phyloP scores from a whole-genome alignment of 768 basidiomycete species.

The Lyophyllum semitale region DNA sequence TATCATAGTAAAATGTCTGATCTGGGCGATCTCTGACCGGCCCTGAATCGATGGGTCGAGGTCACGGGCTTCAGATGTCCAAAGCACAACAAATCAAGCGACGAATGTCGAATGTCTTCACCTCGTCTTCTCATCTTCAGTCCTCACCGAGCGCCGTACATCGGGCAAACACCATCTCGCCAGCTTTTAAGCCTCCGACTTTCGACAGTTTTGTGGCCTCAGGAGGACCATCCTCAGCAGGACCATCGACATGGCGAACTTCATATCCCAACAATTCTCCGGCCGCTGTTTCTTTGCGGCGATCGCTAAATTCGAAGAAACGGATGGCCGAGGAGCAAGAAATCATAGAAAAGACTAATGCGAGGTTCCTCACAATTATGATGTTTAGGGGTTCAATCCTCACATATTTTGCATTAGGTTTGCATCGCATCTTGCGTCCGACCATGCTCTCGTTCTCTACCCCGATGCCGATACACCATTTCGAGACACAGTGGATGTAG shows the following conservation, averaged over 20 bases:
- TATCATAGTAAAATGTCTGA: background rate
- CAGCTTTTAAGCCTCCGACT: conserved; percentile 20
- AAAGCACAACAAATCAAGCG: conserved; percentile 41
- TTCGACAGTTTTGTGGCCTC: conserved; percentile 24
- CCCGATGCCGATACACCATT: conserved; percentile 78
- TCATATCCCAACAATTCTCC: conserved; percentile 14
- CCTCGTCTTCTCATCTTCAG: conserved; percentile 33
- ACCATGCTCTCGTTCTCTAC: conserved; percentile 60
- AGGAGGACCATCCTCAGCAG: conserved; percentile 24
- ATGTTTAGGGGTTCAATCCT: background rate
- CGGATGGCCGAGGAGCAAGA: conserved; percentile 54
- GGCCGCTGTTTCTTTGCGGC: conserved; percentile 19
- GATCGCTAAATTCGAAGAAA: conserved; percentile 31
- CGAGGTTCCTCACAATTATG: conserved; percentile 38
- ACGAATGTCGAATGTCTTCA: conserved; percentile 44
- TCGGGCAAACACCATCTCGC: conserved; percentile 15
- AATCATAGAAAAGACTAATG: conserved; percentile 44
- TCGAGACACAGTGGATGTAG: conserved; percentile 56
- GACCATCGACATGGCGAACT: conserved; percentile 30
- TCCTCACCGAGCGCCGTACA: conserved; percentile 22
- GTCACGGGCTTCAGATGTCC: conserved; percentile 40
- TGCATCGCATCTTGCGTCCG: conserved; percentile 54
- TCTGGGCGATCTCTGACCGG: conserved; percentile 20
- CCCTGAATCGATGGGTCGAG: conserved; percentile 36
- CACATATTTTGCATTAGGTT: conserved; percentile 40